Percentiles rank a stretch among this genome's conserved stretches.
phyloP scores from a whole-genome alignment of 306 rosid species.

The Sicyos baderoa region DNA sequence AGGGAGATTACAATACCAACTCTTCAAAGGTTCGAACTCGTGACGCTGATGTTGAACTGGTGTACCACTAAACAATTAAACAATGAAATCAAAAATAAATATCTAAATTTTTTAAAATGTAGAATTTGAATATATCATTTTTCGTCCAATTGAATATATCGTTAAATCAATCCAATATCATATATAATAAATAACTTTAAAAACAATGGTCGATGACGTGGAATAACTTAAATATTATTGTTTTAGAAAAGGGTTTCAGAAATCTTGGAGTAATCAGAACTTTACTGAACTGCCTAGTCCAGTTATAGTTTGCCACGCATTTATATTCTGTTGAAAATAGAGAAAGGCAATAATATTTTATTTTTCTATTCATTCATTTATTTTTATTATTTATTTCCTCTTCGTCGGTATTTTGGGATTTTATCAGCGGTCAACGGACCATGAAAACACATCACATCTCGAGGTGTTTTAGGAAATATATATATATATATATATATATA shows the following conservation, averaged over 20 bases:
- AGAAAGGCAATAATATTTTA: not conserved
- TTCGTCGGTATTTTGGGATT: not conserved
- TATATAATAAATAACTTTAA: too few relatives aligned
- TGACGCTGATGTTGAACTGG: too few relatives aligned
- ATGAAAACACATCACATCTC: not conserved
- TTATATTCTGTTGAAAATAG: slow-evolving; percentile 12
- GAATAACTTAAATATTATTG: not conserved
- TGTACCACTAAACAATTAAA: too few relatives aligned
- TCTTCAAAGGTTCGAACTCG: too few relatives aligned
- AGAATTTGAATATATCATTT: too few relatives aligned
- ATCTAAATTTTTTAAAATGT: too few relatives aligned
- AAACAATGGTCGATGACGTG: not conserved
- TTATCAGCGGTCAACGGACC: not conserved
- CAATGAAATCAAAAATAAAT: too few relatives aligned
- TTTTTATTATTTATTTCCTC: not conserved
- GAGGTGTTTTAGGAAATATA: too few relatives aligned
- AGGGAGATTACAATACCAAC: too few relatives aligned
- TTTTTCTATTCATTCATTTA: not conserved
- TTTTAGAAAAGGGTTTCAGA: not conserved
- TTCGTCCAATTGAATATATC: too few relatives aligned
- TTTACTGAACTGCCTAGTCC: not conserved
- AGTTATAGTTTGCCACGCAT: not conserved
- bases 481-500: too few relatives aligned
- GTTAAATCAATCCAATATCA: too few relatives aligned
- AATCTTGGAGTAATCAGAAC: slow-evolving; percentile 8